A percentile compares a stretch with the other conserved stretches of the same genome.
phyloP scores from a whole-genome alignment of 495 filamentous ascomycete species.

The Hypoxylon lienhwacheense region DNA sequence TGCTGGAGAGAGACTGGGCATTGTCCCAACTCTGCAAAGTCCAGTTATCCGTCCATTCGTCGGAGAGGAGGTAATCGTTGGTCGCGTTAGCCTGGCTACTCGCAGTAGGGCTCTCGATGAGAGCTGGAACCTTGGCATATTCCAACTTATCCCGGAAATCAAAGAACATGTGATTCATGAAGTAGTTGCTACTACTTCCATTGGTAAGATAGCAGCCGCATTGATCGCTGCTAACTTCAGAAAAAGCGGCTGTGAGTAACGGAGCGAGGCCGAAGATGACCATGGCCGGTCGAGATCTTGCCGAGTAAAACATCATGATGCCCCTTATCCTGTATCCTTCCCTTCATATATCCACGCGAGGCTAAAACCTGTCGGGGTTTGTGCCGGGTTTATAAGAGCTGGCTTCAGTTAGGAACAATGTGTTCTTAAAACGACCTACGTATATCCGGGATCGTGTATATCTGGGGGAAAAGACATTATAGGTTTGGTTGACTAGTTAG shows the following conservation, averaged over 20 bases:
- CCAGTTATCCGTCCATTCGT: conserved; percentile 57
- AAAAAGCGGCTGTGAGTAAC: conserved; percentile 11
- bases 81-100: conserved; percentile 40
- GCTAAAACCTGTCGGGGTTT: conserved; percentile 2
- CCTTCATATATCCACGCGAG: background rate
- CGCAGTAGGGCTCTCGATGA: conserved; percentile 37
- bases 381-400: conserved; percentile 1
- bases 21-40: conserved; percentile 61
- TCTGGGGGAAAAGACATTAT: conserved; percentile 9
- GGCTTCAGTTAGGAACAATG: conserved; percentile 5
- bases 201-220: conserved; percentile 57
- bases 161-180: conserved; percentile 65
- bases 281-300: conserved; percentile 10
- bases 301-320: conserved; percentile 18
- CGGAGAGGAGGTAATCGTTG: conserved; percentile 45
- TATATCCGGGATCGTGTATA: conserved; percentile 15
- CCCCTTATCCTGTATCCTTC: conserved; percentile 3
- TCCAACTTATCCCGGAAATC: conserved; percentile 62
- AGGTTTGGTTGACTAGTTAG: conserved; percentile 3
- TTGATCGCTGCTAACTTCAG: conserved; percentile 24
- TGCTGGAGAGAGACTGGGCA: conserved; percentile 30
- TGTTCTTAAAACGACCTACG: conserved; percentile 10
- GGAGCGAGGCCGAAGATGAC: conserved; percentile 18
- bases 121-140: conserved; percentile 41
- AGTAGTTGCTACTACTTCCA: conserved; percentile 54